Evolutionary conservation across 23 red algal species (phyloP).

Genomic region (Chondrus crispus): DNA sequence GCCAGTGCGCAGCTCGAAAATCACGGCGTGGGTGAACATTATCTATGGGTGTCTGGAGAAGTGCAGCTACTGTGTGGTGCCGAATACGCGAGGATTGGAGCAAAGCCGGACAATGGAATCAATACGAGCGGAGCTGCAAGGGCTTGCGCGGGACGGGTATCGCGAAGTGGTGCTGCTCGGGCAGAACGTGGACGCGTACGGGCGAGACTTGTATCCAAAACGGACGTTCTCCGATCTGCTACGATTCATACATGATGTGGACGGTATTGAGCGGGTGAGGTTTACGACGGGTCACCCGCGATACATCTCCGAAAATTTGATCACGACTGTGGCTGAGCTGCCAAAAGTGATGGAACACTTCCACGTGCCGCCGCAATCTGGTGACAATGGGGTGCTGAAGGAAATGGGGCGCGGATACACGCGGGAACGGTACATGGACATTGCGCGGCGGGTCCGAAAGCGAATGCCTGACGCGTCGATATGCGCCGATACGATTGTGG

Average conservation of each 20-base stretch:
- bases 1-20: constrained; percentile 49
- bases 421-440: constrained; percentile 71
- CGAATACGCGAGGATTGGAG: constrained; percentile 80
- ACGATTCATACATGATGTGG: constrained; percentile 65
- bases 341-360: constrained; percentile 83
- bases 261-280: constrained; percentile 77
- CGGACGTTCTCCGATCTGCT: constrained; percentile 70
- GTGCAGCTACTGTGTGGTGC: constrained; percentile 67
- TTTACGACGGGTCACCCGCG: constrained; percentile 89
- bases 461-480: constrained; percentile 87
- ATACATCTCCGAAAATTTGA: constrained; percentile 77
- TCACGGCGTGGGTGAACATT: constrained; percentile 95
- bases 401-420: constrained; percentile 88
- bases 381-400: constrained; percentile 72
- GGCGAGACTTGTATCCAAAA: constrained; percentile 73
- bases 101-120: constrained; percentile 73
- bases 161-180: constrained; percentile 85
- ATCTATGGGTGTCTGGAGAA: constrained; percentile 89
- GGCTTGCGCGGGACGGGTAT: constrained; percentile 60
- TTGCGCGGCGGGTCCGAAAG: constrained; percentile 77
- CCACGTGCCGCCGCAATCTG: constrained; percentile 85
- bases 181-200: constrained; percentile 95
- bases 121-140: constrained; percentile 74
- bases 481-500: constrained; percentile 94
- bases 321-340: constrained; percentile 65